Percentiles rank a stretch among this genome's conserved stretches.
These are phyloP conservation scores for Apiotrichum laibachii DNA, from an alignment of 1,284 basidiomycete genomes.

Conservation along the genomic window DNA sequence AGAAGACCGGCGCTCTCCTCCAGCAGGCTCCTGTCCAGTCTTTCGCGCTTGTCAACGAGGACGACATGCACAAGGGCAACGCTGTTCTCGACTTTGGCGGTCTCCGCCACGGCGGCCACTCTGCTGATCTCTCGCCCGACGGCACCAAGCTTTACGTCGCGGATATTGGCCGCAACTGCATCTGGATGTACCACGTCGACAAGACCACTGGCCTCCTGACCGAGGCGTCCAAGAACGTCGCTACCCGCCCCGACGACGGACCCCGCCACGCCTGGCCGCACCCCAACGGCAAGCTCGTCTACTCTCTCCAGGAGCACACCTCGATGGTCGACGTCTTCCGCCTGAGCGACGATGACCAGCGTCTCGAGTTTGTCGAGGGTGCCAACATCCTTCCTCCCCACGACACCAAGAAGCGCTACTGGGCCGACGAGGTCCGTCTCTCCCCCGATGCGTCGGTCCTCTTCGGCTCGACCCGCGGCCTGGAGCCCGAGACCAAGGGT, in stretches of 20 bases:
- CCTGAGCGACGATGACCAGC: slow-evolving; percentile 11
- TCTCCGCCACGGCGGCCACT: slow-evolving; percentile 41
- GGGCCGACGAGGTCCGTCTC: slow-evolving; percentile 51
- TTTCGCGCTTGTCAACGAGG: slow-evolving; percentile 17
- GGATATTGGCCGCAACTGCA: slow-evolving; percentile 50
- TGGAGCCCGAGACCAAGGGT: slow-evolving; percentile 39
- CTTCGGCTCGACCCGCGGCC: slow-evolving; percentile 49
- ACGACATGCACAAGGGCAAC: slow-evolving; percentile 17
- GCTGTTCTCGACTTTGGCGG: slow-evolving; percentile 43
- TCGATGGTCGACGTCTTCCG: slow-evolving; percentile 27
- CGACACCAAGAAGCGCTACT: slow-evolving; percentile 21
- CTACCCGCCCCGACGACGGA: slow-evolving; percentile 47
- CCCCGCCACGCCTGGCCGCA: slow-evolving; percentile 52
- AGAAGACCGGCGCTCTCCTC: slow-evolving; percentile 34
- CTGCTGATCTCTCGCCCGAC: slow-evolving; percentile 40
- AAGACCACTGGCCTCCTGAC: slow-evolving; percentile 29
- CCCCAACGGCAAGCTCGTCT: slow-evolving; percentile 48
- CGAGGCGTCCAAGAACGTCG: slow-evolving; percentile 43
- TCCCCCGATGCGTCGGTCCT: slow-evolving; percentile 37
- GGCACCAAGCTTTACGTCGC: slow-evolving; percentile 44
- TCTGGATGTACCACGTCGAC: slow-evolving; percentile 49
- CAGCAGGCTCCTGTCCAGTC: slow-evolving; percentile 22
- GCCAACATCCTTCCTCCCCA: slow-evolving; percentile 21
- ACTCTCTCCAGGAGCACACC: slow-evolving; percentile 38
- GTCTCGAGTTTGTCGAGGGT: slow-evolving; percentile 24